A percentile compares a stretch with the other conserved stretches of the same genome.
Conservation (phyloP, 805 yeast species). For the Saturnispora zaruensis region DNA sequence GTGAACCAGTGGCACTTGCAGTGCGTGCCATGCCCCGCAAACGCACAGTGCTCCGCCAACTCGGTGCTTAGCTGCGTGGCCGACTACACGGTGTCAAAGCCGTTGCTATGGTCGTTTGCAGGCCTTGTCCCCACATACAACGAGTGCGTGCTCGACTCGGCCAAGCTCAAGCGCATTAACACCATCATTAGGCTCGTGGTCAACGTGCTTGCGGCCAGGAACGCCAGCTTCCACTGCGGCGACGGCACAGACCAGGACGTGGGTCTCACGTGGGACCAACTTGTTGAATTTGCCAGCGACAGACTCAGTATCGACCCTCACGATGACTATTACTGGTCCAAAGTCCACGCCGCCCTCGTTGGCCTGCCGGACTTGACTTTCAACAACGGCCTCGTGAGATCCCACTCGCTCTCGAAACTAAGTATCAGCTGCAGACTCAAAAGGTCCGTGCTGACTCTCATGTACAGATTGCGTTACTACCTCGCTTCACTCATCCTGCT, state of each 20-base stretch:
- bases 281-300: slow-evolving; percentile 44
- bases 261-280: slow-evolving; percentile 52
- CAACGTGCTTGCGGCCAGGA: slow-evolving; percentile 57
- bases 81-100: slow-evolving; percentile 48
- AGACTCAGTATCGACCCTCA: slow-evolving; percentile 32
- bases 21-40: slow-evolving; percentile 75
- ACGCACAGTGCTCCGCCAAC: slow-evolving; percentile 65
- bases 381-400: slow-evolving; percentile 16
- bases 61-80: slow-evolving; percentile 62
- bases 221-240: slow-evolving; percentile 47
- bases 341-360: slow-evolving; percentile 13
- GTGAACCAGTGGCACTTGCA: slow-evolving; percentile 46
- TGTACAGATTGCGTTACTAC: slow-evolving; percentile 20
- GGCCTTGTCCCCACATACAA: slow-evolving; percentile 57
- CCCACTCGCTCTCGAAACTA: slow-evolving; percentile 23
- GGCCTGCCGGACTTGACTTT: slow-evolving; percentile 18
- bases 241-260: slow-evolving; percentile 26
- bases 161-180: slow-evolving; percentile 58
- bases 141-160: slow-evolving; percentile 68
- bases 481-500: slow-evolving; percentile 13
- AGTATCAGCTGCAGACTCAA: slow-evolving; percentile 24
- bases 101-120: slow-evolving; percentile 43
- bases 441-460: slow-evolving; percentile 16
- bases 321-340: slow-evolving; percentile 23
- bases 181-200: slow-evolving; percentile 58